Evolutionary conservation across 495 filamentous ascomycete genomes (phyloP).

Genomic region (Lepidopterella palustris): DNA sequence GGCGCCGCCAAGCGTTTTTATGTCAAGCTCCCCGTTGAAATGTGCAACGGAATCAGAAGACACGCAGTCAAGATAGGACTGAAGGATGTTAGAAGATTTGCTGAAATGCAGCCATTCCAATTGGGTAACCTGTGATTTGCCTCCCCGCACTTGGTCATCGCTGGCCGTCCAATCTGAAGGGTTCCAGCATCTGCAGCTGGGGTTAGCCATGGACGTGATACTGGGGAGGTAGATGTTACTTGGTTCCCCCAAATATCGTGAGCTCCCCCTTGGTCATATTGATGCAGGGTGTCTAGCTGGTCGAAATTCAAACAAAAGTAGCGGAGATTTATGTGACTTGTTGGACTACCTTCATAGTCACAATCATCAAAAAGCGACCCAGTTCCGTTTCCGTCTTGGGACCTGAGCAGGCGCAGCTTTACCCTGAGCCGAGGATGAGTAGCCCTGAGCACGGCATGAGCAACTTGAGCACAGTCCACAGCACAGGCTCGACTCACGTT

Average conservation of each 20-base stretch:
- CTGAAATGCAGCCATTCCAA: not conserved
- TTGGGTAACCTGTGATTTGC: constrained; percentile 43
- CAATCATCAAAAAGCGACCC: not conserved
- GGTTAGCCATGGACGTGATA: not conserved
- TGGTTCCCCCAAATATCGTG: constrained; percentile 43
- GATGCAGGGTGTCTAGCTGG: not conserved
- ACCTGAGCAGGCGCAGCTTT: not conserved
- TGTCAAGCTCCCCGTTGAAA: constrained; percentile 67
- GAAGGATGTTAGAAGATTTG: constrained; percentile 15
- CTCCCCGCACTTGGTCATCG: constrained; percentile 71
- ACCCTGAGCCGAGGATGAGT: not conserved
- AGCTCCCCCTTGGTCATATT: constrained; percentile 11
- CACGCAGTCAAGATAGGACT: constrained; percentile 45
- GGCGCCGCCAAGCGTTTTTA: constrained; percentile 67
- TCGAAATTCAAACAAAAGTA: too few relatives aligned
- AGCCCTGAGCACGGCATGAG: not conserved
- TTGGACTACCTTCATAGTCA: not conserved
- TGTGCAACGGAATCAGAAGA: constrained; percentile 31
- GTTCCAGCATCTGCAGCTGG: constrained; percentile 50
- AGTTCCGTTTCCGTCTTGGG: not conserved
- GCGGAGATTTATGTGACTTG: too few relatives aligned
- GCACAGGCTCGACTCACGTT: too few relatives aligned
- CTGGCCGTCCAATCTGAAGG: constrained; percentile 55
- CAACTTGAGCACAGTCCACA: not conserved
- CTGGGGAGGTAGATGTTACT: constrained; percentile 32